Percentiles rank a stretch among this genome's conserved stretches.
Conservation (phyloP, 2,329 filamentous ascomycete species). For the Ambrosiella beaveri region DNA sequence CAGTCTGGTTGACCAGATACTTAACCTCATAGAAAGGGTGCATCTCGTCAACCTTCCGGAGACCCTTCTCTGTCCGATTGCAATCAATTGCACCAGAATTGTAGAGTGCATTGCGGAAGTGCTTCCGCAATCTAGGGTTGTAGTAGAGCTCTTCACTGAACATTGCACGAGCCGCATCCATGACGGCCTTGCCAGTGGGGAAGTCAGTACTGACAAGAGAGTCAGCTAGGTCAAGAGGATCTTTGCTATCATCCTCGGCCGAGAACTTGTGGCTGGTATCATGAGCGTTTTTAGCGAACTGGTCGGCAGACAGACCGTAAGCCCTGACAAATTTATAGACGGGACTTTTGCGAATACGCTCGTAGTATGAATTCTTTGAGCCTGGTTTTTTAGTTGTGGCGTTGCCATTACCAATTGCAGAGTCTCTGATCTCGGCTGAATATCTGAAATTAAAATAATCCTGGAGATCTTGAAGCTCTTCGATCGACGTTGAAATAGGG, state of each 20-base stretch:
- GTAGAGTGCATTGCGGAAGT: constrained; percentile 71
- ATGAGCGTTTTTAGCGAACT: constrained; percentile 72
- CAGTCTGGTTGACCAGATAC: constrained; percentile 79
- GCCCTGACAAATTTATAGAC: constrained; percentile 71
- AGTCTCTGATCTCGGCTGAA: constrained; percentile 63
- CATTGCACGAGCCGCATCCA: constrained; percentile 67
- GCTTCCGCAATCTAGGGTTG: constrained; percentile 77
- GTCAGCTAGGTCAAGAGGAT: constrained; percentile 77
- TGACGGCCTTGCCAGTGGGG: constrained; percentile 54
- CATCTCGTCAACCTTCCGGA: constrained; percentile 83
- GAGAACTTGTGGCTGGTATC: constrained; percentile 62
- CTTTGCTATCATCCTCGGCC: constrained; percentile 65
- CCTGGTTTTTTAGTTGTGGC: constrained; percentile 65
- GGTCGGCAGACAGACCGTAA: constrained; percentile 78
- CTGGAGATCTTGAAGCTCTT: constrained; percentile 90
- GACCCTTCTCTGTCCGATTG: constrained; percentile 78
- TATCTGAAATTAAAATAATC: constrained; percentile 96
- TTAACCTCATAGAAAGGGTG: constrained; percentile 98
- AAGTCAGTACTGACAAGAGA: constrained; percentile 57
- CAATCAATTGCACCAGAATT: constrained; percentile 72
- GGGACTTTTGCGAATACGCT: constrained; percentile 65
- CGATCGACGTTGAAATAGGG: constrained; percentile 64
- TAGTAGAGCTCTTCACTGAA: constrained; percentile 80
- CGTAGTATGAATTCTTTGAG: constrained; percentile 63
- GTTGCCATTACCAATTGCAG: constrained; percentile 43